Percentiles rank a stretch among this genome's conserved stretches.
These are phyloP conservation scores for Lindgomyces ingoldianus DNA, from an alignment of 495 filamentous ascomycete species.

Conservation along the genomic window DNA sequence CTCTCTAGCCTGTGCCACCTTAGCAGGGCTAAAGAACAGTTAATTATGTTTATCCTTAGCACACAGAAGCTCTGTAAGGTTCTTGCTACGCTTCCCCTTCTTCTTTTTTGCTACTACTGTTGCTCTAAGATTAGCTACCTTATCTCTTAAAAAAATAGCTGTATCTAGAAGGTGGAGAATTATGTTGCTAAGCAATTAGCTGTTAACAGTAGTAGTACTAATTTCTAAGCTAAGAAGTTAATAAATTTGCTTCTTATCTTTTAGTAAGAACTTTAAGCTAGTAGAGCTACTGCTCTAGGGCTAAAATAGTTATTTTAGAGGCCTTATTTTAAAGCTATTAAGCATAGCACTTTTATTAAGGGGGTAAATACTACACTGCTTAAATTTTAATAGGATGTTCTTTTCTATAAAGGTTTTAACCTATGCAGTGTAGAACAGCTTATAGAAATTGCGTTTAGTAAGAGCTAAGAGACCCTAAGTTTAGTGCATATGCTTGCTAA, in stretches of 20 bases:
- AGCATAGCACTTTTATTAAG: neutral
- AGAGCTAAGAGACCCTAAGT: neutral
- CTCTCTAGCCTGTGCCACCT: neutral
- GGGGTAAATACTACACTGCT: neutral
- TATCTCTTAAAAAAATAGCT: neutral
- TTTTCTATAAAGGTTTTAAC: slow-evolving; percentile 2
- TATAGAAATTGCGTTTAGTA: slow-evolving; percentile 7
- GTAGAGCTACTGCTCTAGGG: neutral
- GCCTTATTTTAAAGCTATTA: neutral
- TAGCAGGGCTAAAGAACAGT: neutral
- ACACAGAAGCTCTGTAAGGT: neutral
- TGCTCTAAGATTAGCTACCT: neutral
- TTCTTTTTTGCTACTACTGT: neutral
- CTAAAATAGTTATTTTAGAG: neutral
- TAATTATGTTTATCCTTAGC: slow-evolving; percentile 1
- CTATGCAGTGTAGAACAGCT: slow-evolving; percentile 1
- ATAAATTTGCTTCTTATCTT: neutral
- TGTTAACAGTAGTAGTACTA: neutral
- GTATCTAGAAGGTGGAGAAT: neutral
- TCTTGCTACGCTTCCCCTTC: neutral
- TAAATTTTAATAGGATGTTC: neutral
- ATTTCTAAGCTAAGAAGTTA: neutral
- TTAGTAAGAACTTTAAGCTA: neutral
- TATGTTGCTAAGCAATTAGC: neutral
- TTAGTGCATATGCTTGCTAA: neutral